phyloP scores from a whole-genome alignment of 495 filamentous ascomycete species.

The Staphylotrichum tortipilum region DNA sequence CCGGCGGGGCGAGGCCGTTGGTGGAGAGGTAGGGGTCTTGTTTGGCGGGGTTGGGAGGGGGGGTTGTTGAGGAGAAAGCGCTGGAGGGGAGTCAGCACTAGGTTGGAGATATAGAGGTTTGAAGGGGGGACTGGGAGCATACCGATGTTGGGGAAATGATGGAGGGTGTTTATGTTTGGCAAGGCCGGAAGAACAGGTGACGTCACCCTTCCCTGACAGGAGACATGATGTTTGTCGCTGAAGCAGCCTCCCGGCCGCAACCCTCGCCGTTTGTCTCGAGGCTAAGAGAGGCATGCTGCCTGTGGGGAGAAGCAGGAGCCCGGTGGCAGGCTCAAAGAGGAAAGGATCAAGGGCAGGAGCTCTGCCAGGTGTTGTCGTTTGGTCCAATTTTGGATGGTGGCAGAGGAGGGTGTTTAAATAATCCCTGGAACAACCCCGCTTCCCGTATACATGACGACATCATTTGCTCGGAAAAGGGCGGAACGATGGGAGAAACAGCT shows the following conservation, averaged over 20 bases:
- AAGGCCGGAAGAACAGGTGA: neutral
- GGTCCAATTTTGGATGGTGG: no score
- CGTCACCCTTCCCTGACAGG: neutral
- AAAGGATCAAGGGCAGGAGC: no score
- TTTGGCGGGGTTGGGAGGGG: no score
- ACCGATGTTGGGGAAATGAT: neutral
- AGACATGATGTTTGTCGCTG: neutral
- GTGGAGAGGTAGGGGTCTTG: no score
- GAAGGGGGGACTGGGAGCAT: neutral
- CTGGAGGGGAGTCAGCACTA: neutral
- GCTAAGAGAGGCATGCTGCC: neutral
- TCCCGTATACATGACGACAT: neutral
- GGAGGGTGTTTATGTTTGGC: neutral
- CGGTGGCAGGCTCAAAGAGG: no score
- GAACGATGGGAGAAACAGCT: no score
- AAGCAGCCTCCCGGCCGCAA: neutral
- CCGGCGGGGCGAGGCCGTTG: slow-evolving; percentile 19
- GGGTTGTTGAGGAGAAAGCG: no score
- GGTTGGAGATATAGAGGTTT: neutral
- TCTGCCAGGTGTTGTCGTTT: neutral
- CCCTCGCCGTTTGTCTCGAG: neutral
- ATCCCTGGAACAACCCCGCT: neutral
- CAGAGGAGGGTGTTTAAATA: neutral
- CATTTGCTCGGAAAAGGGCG: no score
- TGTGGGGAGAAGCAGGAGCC: neutral